Conservation (phyloP, 2,329 filamentous ascomycete species). For the Pseudogymnoascus sp. region DNA sequence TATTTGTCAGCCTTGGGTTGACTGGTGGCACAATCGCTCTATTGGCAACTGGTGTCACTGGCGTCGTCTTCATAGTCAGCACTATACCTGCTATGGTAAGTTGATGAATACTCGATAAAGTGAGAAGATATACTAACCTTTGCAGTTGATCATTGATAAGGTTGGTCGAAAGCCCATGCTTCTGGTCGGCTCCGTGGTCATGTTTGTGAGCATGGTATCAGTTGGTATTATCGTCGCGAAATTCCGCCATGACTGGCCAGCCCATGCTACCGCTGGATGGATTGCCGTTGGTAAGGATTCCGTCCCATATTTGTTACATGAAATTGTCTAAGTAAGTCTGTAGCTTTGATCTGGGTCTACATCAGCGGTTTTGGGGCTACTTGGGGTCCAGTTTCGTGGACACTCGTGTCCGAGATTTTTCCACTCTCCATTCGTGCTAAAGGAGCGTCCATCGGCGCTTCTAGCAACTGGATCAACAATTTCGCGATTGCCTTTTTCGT, state of each 20-base stretch:
- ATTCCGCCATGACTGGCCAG: conserved; percentile 30
- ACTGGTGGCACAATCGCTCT: conserved; percentile 49
- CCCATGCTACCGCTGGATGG: conserved; percentile 32
- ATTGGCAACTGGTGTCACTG: conserved; percentile 54
- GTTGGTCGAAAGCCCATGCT: conserved; percentile 35
- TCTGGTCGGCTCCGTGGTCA: conserved; percentile 30
- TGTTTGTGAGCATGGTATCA: conserved; percentile 32
- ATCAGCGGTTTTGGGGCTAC: conserved; percentile 25
- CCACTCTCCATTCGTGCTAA: conserved; percentile 31
- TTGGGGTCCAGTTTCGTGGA: conserved; percentile 30
- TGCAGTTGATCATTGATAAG: conserved; percentile 38
- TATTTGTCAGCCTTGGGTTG: conserved; percentile 57
- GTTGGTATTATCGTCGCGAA: conserved; percentile 34
- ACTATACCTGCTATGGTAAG: conserved; percentile 29
- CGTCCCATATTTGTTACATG: background rate
- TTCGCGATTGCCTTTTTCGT: conserved; percentile 40
- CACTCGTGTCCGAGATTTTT: conserved; percentile 32
- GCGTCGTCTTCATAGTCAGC: conserved; percentile 39
- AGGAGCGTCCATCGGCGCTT: conserved; percentile 35
- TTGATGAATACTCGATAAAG: background rate
- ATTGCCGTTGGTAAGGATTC: conserved; percentile 24
- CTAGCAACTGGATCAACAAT: conserved; percentile 38
- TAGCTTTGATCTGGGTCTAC: conserved; percentile 27
- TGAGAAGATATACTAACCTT: conserved; percentile 35
- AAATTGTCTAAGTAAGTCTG: background rate